Conservation (phyloP, 164 flowering plant genomes). For the Umbilicus rupestris region DNA sequence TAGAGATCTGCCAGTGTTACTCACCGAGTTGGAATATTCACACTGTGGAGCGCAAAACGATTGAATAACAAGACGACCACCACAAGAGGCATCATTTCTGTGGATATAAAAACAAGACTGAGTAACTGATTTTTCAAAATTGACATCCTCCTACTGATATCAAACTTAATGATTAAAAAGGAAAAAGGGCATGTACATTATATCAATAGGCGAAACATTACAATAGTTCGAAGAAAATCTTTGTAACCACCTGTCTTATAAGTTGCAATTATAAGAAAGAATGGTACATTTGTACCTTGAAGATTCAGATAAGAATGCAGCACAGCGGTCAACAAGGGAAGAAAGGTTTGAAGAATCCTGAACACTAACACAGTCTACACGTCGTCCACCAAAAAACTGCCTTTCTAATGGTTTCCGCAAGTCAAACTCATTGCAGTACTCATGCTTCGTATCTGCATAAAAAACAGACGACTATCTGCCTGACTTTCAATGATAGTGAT, state of each 20-base stretch:
- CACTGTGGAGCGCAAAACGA: constrained; percentile 90
- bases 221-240: too few relatives aligned
- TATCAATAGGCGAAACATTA: not conserved
- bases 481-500: not conserved
- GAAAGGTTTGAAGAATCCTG: constrained; percentile 37
- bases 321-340: constrained; percentile 50
- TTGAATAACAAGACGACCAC: constrained; percentile 83
- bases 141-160: too few relatives aligned
- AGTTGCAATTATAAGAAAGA: not conserved
- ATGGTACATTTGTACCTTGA: constrained; percentile 33
- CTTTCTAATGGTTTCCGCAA: constrained; percentile 80
- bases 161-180: not conserved
- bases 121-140: not conserved
- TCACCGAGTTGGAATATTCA: constrained; percentile 52
- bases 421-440: constrained; percentile 86
- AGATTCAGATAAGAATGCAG: constrained; percentile 52
- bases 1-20: constrained; percentile 12
- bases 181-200: not conserved
- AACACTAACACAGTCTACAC: constrained; percentile 58
- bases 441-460: constrained; percentile 43
- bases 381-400: constrained; percentile 42
- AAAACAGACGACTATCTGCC: not conserved
- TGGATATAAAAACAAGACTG: constrained; percentile 12
- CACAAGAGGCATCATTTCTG: constrained; percentile 40
- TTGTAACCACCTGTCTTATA: not conserved